Evolutionary conservation across 1,284 basidiomycete genomes (phyloP).

Genomic region (Tilletia walkeri): DNA sequence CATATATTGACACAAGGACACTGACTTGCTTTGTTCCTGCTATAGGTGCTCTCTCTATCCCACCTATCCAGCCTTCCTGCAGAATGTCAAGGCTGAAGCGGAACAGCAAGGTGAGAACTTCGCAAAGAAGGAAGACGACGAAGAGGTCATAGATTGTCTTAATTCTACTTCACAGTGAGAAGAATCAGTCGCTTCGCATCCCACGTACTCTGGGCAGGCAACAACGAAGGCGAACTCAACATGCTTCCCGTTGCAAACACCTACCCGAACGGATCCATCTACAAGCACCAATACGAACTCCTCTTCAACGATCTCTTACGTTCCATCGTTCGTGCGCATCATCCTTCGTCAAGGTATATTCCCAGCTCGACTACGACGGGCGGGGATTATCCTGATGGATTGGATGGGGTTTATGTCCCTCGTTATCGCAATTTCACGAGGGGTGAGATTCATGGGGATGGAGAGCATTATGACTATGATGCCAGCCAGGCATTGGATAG

Average conservation of each 20-base stretch:
- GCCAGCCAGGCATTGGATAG: conserved; percentile 64
- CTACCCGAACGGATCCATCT: conserved; percentile 23
- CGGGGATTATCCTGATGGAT: conserved; percentile 62
- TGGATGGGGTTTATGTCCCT: conserved; percentile 59
- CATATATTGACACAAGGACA: not conserved
- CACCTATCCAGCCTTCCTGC: conserved; percentile 62
- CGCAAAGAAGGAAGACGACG: too few relatives aligned
- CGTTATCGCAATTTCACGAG: conserved; percentile 62
- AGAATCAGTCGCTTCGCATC: conserved; percentile 13
- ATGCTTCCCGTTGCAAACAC: conserved; percentile 27
- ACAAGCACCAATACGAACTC: conserved; percentile 29
- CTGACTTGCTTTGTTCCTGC: not conserved
- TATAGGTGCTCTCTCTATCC: conserved; percentile 42
- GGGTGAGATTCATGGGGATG: conserved; percentile 63
- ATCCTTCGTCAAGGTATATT: conserved; percentile 65
- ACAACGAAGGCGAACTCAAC: conserved; percentile 40
- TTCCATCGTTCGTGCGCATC: conserved; percentile 61
- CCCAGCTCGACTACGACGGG: conserved; percentile 64
- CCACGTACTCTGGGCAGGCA: conserved; percentile 30
- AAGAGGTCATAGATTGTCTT: too few relatives aligned
- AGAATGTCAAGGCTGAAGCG: conserved; percentile 64
- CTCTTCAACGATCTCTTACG: conserved; percentile 62
- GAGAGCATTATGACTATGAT: conserved; percentile 62
- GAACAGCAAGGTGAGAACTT: conserved; percentile 64
- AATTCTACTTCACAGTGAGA: not conserved